Evolutionary conservation across 257 asterid species (phyloP), one percentile per base, ranked within the genome.

Genomic region (Forsythia viridissima): DNA sequence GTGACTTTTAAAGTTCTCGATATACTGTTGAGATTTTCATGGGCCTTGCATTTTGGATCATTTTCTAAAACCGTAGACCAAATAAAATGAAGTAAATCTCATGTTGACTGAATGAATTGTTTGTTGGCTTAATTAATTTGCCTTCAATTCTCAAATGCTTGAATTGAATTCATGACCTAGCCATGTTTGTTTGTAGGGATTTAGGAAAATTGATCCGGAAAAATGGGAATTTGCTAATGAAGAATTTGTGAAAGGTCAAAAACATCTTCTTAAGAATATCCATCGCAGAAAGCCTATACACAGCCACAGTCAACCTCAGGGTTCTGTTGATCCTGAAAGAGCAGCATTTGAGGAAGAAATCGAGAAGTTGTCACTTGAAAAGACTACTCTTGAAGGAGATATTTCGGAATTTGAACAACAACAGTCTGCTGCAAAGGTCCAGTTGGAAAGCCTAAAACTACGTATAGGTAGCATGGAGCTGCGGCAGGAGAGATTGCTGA

Each of bases 191-290:
- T 78, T 76, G 69, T 82, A 93, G 99, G 99, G 99, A 73, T 95
- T 95, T 79, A 85, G 96, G 85, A 95, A 95, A 90, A 90, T 92
- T 79, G 99, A 95, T 83, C 92, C 99, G 9, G 99, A 95, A 87
- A 95, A 81, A 86, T 93, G 98, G 98, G 97, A 92, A 81, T 95
- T 95, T 76, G 93, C 97, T 16, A 93, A 95, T 76, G 99, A 95
- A 36, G 99, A 89, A 9, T 95, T 95, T 84, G 74, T 91, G 82
- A 90, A 93, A 88, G 99, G 91, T 83, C 90, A 93, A 75, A 93
- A 93, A 83, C 97, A 92, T 86, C 94, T 88, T 52, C 98, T 95
- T 7, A 93, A 91, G 91, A 93, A 91, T 74, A 92, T 95, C 77
- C 91, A 93, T 78, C 97, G 97, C 41, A 85, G 98, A 81, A 95